Evolutionary conservation across 148 eudicot species (phyloP).

Genomic region (Agrostemma githago): DNA sequence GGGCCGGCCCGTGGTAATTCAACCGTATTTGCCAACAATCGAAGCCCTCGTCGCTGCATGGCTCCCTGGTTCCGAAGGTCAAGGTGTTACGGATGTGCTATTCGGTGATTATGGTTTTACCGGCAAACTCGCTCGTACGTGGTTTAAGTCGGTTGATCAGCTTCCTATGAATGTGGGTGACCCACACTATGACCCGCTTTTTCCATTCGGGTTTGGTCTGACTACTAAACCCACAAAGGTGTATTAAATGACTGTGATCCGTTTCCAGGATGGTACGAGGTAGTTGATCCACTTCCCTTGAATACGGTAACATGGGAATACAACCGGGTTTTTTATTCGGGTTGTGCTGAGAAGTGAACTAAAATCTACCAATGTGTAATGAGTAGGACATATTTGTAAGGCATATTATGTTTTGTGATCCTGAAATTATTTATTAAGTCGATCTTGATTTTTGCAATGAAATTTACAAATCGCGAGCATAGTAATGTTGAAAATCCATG

Average conservation of each 20-base stretch:
- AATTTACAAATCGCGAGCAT: no score
- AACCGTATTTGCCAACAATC: constrained; percentile 31
- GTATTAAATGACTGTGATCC: neutral
- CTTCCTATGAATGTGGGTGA: constrained; percentile 47
- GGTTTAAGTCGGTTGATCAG: constrained; percentile 45
- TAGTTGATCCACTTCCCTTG: constrained; percentile 39
- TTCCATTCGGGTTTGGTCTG: constrained; percentile 44
- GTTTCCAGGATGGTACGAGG: constrained; percentile 33
- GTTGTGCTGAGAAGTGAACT: constrained; percentile 33
- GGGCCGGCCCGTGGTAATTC: constrained; percentile 45
- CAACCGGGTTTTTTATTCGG: constrained; percentile 38
- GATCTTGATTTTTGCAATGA: no score
- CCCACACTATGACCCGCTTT: constrained; percentile 40
- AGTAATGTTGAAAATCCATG: no score
- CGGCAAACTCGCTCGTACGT: constrained; percentile 37
- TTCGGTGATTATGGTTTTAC: constrained; percentile 35
- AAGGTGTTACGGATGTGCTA: constrained; percentile 38
- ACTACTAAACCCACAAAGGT: constrained; percentile 25
- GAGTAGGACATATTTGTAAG: neutral
- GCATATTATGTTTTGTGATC: neutral
- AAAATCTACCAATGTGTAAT: constrained; percentile 3
- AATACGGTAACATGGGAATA: constrained; percentile 31
- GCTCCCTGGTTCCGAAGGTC: constrained; percentile 46
- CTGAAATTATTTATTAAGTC: no score
- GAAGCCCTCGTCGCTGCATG: constrained; percentile 52